Percentiles rank a stretch among this genome's conserved stretches.
These are phyloP conservation scores for Fusarium udum DNA, from an alignment of 2,329 filamentous ascomycete species.

Conservation along the genomic window DNA sequence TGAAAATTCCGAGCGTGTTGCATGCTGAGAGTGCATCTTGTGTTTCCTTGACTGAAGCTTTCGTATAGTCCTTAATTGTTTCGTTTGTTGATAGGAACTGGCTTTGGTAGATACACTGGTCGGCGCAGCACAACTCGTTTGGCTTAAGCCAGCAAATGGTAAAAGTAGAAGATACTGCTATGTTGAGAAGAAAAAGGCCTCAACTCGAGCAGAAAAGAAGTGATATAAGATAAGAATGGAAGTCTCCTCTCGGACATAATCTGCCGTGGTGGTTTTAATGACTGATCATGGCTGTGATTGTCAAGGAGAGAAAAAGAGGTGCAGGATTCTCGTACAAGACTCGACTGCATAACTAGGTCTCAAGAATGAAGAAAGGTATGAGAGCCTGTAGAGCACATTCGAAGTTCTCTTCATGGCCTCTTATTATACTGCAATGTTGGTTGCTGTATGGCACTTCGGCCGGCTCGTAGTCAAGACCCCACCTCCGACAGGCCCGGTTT, in stretches of 20 bases:
- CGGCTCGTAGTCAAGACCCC: constrained; percentile 14
- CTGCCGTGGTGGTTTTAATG: not conserved
- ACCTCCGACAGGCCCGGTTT: constrained; percentile 34
- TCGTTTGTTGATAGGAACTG: not conserved
- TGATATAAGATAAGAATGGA: not conserved
- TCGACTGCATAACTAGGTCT: constrained; percentile 32
- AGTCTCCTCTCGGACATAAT: constrained; percentile 24
- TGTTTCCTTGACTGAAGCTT: not conserved
- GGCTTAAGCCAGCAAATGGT: constrained; percentile 27
- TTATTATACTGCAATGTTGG: constrained; percentile 15
- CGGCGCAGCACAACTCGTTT: constrained; percentile 11
- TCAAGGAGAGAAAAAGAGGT: constrained; percentile 5
- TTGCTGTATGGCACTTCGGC: not conserved
- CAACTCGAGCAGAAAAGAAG: constrained; percentile 12
- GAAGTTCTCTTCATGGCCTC: not conserved
- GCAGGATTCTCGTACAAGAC: constrained; percentile 26
- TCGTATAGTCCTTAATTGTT: no score
- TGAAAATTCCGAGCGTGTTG: constrained; percentile 15
- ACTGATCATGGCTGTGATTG: constrained; percentile 14
- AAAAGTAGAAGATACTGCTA: constrained; percentile 19
- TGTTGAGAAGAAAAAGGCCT: not conserved
- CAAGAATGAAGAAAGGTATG: not conserved
- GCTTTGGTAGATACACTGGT: not conserved
- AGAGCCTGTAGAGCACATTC: constrained; percentile 10
- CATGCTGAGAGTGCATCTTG: constrained; percentile 4